Evolutionary conservation across 2,329 filamentous ascomycete genomes (phyloP).

Genomic region (Pseudogymnoascus sp.): DNA sequence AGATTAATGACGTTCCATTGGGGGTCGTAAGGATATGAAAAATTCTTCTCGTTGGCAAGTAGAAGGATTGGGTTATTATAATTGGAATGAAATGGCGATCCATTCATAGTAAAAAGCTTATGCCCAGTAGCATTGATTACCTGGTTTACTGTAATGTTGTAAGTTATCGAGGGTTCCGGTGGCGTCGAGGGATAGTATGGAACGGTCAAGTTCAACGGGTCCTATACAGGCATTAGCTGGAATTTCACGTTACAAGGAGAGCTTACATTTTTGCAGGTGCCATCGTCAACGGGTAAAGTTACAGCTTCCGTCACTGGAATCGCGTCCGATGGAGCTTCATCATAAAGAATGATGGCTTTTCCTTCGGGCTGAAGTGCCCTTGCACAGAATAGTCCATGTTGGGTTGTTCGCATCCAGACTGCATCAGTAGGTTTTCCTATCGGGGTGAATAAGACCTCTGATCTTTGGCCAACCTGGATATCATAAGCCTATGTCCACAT

Average conservation of each 20-base stretch:
- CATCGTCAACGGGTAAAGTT: slow-evolving; percentile 32
- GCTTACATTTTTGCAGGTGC: slow-evolving; percentile 33
- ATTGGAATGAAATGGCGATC: slow-evolving; percentile 19
- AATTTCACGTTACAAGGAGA: neutral
- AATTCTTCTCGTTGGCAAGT: slow-evolving; percentile 10
- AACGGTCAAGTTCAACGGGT: slow-evolving; percentile 14
- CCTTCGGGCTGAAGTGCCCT: neutral
- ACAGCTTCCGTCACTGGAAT: slow-evolving; percentile 27
- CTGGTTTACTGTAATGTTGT: slow-evolving; percentile 8
- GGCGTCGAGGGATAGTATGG: slow-evolving; percentile 32
- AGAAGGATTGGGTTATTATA: slow-evolving; percentile 14
- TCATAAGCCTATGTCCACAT: slow-evolving; percentile 49
- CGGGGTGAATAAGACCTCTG: slow-evolving; percentile 38
- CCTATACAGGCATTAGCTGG: neutral
- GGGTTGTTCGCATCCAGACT: slow-evolving; percentile 52
- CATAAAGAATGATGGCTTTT: neutral
- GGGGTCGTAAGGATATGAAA: slow-evolving; percentile 9
- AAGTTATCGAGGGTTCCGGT: neutral
- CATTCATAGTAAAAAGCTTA: slow-evolving; percentile 9
- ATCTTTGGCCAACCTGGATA: slow-evolving; percentile 49
- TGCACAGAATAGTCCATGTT: neutral
- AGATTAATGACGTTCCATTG: slow-evolving; percentile 29
- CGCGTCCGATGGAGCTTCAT: neutral
- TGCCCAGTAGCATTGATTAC: slow-evolving; percentile 8
- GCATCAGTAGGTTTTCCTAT: slow-evolving; percentile 34